These are phyloP conservation scores for Phycomyces blakesleeanus DNA, from an alignment of 192 early-diverging fungal genomes.

Conservation along the genomic window DNA sequence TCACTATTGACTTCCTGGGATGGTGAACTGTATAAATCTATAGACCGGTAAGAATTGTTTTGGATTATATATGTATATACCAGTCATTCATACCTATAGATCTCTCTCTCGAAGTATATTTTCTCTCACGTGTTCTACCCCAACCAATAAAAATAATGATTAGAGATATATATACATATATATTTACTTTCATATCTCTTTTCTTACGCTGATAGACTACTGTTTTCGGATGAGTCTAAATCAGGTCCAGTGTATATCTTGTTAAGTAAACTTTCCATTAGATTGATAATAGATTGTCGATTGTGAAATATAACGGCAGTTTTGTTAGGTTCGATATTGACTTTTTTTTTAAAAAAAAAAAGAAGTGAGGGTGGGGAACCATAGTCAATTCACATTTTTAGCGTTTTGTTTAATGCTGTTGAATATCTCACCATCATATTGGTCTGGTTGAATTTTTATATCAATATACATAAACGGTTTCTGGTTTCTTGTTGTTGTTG, in stretches of 20 bases:
- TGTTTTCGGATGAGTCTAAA: neutral
- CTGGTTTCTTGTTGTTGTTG: neutral
- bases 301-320: constrained; percentile 30
- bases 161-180: no score
- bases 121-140: no score
- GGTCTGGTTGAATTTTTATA: constrained; percentile 13
- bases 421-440: constrained; percentile 17
- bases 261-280: constrained; percentile 17
- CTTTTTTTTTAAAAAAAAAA: constrained; percentile 10
- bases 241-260: neutral
- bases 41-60: no score
- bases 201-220: no score
- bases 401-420: no score
- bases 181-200: no score
- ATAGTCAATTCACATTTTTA: no score
- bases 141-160: no score
- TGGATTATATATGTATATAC: no score
- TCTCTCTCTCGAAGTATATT: no score
- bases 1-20: neutral
- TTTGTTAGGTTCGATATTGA: constrained; percentile 40
- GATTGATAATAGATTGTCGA: constrained; percentile 14
- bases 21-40: no score
- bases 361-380: neutral
- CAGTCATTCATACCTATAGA: no score
- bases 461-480: constrained; percentile 27